Conservation (phyloP, 73 alveolate species). For the Tetrahymena elliotti region DNA sequence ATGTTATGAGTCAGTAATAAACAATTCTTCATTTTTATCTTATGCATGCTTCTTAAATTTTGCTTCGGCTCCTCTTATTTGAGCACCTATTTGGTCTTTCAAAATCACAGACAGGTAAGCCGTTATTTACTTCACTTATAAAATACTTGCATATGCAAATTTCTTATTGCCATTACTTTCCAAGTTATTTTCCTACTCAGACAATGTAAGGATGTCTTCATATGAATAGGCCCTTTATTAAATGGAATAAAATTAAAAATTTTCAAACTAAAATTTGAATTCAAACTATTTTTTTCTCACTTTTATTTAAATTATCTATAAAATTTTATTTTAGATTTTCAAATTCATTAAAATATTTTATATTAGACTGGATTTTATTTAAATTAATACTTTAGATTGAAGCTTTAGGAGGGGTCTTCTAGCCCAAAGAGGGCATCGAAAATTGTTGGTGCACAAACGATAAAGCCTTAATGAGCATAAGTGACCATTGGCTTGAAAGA, state of each 20-base stretch:
- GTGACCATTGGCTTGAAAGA: neutral
- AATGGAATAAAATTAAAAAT: no score
- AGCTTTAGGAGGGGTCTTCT: neutral
- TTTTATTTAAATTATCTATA: no score
- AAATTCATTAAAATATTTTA: no score
- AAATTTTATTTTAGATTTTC: no score
- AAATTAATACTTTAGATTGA: neutral
- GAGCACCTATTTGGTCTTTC: neutral
- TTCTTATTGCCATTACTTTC: neutral
- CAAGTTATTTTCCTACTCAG: neutral
- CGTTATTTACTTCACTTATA: neutral
- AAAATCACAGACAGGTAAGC: neutral
- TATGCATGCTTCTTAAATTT: neutral
- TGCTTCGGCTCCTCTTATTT: neutral
- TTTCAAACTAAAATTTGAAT: neutral
- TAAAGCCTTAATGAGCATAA: neutral
- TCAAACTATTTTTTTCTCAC: no score
- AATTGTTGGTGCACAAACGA: neutral
- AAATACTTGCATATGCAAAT: neutral
- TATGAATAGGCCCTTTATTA: neutral
- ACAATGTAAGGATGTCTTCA: neutral
- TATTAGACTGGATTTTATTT: neutral
- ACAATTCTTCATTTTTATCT: neutral
- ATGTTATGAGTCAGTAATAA: neutral
- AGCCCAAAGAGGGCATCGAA: neutral